Evolutionary conservation across 2,329 filamentous ascomycete species (phyloP).

Genomic region (Trichoderma hamatum): DNA sequence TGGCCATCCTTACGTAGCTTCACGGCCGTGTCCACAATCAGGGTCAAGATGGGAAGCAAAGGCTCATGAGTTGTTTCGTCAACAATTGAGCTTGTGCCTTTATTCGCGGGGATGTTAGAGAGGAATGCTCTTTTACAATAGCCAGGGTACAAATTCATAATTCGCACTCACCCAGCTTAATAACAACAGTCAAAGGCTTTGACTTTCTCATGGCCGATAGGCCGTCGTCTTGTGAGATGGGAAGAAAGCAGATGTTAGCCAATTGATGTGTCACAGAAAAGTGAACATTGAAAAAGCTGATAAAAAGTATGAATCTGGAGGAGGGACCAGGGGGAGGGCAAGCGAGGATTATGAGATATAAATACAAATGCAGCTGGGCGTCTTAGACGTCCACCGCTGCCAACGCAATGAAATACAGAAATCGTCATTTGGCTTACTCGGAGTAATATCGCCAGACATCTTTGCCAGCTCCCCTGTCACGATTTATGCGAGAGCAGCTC

Average conservation of each 20-base stretch:
- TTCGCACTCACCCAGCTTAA: conserved; percentile 75
- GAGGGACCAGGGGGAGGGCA: background rate
- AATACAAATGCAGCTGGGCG: background rate
- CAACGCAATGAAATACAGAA: conserved; percentile 11
- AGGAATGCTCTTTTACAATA: background rate
- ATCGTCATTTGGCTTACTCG: conserved; percentile 24
- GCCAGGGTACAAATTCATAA: background rate
- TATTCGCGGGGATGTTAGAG: background rate
- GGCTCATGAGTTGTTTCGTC: conserved; percentile 95
- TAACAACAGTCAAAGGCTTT: conserved; percentile 65
- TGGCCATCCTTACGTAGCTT: conserved; percentile 88
- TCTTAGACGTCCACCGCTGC: background rate
- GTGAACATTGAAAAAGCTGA: background rate
- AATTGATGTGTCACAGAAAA: background rate
- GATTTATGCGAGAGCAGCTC: background rate
- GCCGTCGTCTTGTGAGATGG: background rate
- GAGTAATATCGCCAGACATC: conserved; percentile 27
- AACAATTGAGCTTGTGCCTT: conserved; percentile 98
- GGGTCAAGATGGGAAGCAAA: conserved; percentile 82
- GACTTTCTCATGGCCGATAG: conserved; percentile 63
- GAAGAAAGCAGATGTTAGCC: background rate
- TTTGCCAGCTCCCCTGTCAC: conserved; percentile 13
- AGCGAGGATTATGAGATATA: background rate
- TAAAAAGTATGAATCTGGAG: background rate
- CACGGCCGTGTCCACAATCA: conserved; percentile 93